Base-by-base conservation (phyloP, 257 asterid species). In the Petrea volubilis region DNA sequence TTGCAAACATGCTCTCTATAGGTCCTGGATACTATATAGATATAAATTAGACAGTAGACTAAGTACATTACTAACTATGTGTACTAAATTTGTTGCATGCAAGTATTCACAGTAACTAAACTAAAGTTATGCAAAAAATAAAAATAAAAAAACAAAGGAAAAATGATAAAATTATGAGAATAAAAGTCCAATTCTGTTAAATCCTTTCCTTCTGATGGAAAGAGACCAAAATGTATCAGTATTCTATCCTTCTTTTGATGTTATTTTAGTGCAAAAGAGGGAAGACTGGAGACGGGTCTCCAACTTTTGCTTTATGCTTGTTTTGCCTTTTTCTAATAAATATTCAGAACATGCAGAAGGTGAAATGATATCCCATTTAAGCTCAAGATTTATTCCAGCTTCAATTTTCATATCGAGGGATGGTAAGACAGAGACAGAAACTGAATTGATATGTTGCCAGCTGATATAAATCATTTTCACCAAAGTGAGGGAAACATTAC, bases 301-400 rank as follows among this genome's bases (percentile, higher is more conserved):
- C 20, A 20, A 33, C 28, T 33, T 73, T 56, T n/a, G n/a, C 10
- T 12, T 43, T 18, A 73, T 55, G 18, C 66, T 43, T 64, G 41
- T 20, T 55, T 41, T 18, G 23, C 51, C 14, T 11, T 67, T 33
- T 57, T 44, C 47, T 56, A 43, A n/a, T 44, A 56, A 36, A 31
- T 60, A 41, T n/a, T 73, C 52, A 40, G 29, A 53, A 55, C 65
- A 73, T 13, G 41, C 60, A 41, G 41, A 55, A 52, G 64, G 67
- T 51, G 62, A 52, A 14, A 11, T 12, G 77, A 63, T 27, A 29
- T 28, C 47, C 73, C 34, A 61, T 24, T 36, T 40, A 61, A 6
- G 38, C 50, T 63, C 38, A 53, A 7, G 23, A 41, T 50, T 31
- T 72, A 10, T 33, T 43, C 28, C 20, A 53, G 24, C n/a, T n/a